Base-by-base conservation (phyloP, 176 grass and related monocot species). In the Avena eriantha region DNA sequence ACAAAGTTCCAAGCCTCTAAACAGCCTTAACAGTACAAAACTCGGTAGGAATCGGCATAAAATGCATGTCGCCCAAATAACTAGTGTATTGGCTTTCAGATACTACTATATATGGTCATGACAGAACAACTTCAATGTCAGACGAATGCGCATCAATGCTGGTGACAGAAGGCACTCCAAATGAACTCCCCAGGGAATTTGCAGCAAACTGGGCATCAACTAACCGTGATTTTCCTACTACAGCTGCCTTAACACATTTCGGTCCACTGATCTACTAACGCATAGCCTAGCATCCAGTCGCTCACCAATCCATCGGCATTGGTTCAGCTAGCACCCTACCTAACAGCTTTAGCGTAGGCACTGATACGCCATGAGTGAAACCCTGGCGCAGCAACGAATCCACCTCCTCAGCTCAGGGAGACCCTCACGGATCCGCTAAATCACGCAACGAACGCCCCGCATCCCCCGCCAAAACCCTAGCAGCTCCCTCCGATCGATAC, bases 261-360 rank as follows among this genome's bases (percentile, higher is more conserved):
- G 47, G 2, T 46, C 41, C 39, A 29, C 41, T 10, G 19, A 48
- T 43, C 22, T 48, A 45, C 29, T 39, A 29, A 50, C 76, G 12
- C 19, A 41, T 39, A 66, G 23, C 78, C 76, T 14, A 59, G 46
- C 59, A 76, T 48, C 73, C 73, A 51, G 47, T 10, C 77, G 58
- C 55, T 23, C 16, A 16, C 58, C 39, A 80, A 19, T 19, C 78
- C 39, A 65, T 13, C 41, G 21, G 53, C 11, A 60, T 63, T 29
- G 56, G 35, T 18, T 46, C 14, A 29, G 57, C 10, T 36, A 63
- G 57, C 36, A 61, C 6, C 36, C 56, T 43, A 63, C 56, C n/a
- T 1, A 63, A 11, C 47, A 53, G 47, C 46, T 17, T 63, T 3
- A 0, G 56, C 35, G 77, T 4, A 46, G 22, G 7, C 56, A 7